Base-by-base conservation (phyloP, 2,329 filamentous ascomycete genomes). In the Lachnellula hyalina region DNA sequence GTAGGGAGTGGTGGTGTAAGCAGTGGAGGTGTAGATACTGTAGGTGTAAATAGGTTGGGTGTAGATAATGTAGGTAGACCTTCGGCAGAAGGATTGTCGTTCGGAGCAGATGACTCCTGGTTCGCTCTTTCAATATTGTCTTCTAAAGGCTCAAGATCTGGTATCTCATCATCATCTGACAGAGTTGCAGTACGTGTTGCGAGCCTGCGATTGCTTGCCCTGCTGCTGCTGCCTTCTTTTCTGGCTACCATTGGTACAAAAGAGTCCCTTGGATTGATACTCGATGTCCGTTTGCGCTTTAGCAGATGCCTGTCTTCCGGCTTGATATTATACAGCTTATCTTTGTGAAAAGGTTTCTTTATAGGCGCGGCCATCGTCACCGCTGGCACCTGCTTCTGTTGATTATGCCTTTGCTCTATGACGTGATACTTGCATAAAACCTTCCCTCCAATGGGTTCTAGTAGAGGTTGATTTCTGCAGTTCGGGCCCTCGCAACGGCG, bases 311-410 rank as follows among this genome's bases (percentile, higher is more conserved):
- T 35, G 2, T 38, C 47, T 17, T 53, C 12, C 32, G 45, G 45
- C 21, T 44, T 44, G 41, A 44, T 17, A 4, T 12, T 44, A 28
- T 66, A 58, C 23, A 64, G 25, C n/a, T 62, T 63, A 6, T 28
- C 48, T 44, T 65, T 65, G 9, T 60, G 49, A 23, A 64, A 38
- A 5, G 47, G 41, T n/a, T 48, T 56, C 5, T 52, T 23, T 0
- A 15, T 23, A 1, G n/a, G 32, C 9, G 45, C 21, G 2, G 41
- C 40, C 28, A 28, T 21, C 12, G 41, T 36, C 19, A 9, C 25
- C 11, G 35, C 38, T 21, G 28, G 46, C 5, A 40, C n/a, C 40
- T 38, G 52, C 41, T 49, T 51, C 32, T 46, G 50, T 9, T 36
- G 38, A 19, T 51, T 51, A n/a, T 54, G 19, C 25, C 23, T 47